Conservation (phyloP, 148 eudicot species). For the Spergularia bocconei region DNA sequence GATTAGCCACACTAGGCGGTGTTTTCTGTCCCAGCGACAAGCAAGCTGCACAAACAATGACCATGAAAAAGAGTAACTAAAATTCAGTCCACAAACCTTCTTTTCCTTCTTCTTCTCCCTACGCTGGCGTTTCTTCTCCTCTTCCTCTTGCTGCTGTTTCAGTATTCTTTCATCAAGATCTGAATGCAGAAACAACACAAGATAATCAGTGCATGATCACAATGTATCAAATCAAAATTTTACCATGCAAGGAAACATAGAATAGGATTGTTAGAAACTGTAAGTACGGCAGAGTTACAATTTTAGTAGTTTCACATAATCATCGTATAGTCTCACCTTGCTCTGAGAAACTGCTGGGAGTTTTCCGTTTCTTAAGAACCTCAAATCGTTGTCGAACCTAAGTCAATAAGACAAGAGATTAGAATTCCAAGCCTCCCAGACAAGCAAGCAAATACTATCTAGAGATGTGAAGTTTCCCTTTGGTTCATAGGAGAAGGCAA, state of each 20-base stretch:
- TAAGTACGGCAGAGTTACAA: not conserved
- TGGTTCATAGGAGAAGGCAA: not conserved
- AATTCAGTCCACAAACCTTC: slow-evolving; percentile 53
- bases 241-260: not conserved
- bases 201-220: slow-evolving; percentile 13
- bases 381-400: slow-evolving; percentile 93
- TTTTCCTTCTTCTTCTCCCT: slow-evolving; percentile 96
- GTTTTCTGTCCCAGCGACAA: not conserved
- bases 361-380: slow-evolving; percentile 83
- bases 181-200: slow-evolving; percentile 28
- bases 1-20: not conserved
- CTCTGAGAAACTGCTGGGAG: slow-evolving; percentile 69
- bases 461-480: not conserved
- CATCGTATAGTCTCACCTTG: slow-evolving; percentile 50
- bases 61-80: not conserved
- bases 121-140: slow-evolving; percentile 88
- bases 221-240: not conserved
- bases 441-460: not conserved
- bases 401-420: slow-evolving; percentile 11
- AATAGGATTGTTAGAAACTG: not conserved
- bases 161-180: slow-evolving; percentile 87
- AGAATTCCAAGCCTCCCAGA: slow-evolving; percentile 2
- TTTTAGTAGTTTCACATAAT: not conserved
- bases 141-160: slow-evolving; percentile 96
- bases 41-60: not conserved